Base-by-base conservation (phyloP, 108 stramenopile genomes). In the Pelagomonas calceolata region DNA sequence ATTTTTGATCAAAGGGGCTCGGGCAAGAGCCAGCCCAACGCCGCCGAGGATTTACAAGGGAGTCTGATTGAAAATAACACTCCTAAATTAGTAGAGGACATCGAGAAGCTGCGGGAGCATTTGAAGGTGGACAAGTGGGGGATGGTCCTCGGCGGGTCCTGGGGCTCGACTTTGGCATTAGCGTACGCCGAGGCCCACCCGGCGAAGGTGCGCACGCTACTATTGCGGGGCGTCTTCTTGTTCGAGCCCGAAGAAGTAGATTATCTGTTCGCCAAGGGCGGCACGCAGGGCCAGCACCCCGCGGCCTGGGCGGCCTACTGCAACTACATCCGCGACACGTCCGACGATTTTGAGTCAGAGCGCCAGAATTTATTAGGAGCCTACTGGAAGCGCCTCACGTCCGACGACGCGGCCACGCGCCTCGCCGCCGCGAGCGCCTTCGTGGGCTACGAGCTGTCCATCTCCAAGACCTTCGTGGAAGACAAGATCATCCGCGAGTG, bases 1-100 rank as follows among this genome's bases (percentile, higher is more conserved):
- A 75, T 89, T 21, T 67, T 94, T 32, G 93, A 94, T 73, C 93
- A 94, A 80, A 73, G 93, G 0, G 93, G 93, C 37, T 90, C 85
- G 70, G 90, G 90, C 64, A 68, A 76, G 64, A 60, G 45, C 26
- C 73, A 45, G 33, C 80, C 80, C 18, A 76, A 79, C 63, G 79
- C 79, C 7, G 36, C 45, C 21, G 63, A 33, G 1, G 70, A 71
- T 29, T 76, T 35, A 26, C 7, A 17, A 17, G 51, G 21, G 51
- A 1, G 10, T 10, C 9, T 67, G 33, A 34, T 31, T 30, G 33
- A 4, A 30, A 67, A 74, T 46, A 30, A 37, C 31, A 60, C 73
- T 14, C 64, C 63, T 36, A 9, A 44, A 32, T 30, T 90, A 66
- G 87, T 94, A 0, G 66, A 82, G 32, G 93, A 94, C 79, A 81